Conservation (phyloP, 2,329 filamentous ascomycete genomes). For the Delphinella strobiligena region DNA sequence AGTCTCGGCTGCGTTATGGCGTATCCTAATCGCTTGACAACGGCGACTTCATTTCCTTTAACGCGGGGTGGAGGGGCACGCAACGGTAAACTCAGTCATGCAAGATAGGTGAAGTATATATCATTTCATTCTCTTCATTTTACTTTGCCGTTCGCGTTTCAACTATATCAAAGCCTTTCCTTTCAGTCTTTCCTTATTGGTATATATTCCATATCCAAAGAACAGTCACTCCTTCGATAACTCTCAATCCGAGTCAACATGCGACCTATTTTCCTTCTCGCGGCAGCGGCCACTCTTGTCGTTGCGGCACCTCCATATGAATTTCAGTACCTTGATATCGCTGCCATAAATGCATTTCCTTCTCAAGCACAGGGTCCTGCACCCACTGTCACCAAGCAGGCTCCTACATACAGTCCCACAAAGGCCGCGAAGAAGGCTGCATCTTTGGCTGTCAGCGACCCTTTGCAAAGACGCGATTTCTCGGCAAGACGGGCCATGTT, state of each 20-base stretch:
- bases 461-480: neutral
- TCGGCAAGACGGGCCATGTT: neutral
- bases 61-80: too few relatives aligned
- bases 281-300: slow-evolving; percentile 8
- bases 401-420: slow-evolving; percentile 7
- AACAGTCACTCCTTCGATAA: neutral
- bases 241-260: neutral
- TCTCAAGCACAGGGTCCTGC: slow-evolving; percentile 8
- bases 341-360: slow-evolving; percentile 10
- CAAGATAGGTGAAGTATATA: too few relatives aligned
- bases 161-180: too few relatives aligned
- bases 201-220: neutral
- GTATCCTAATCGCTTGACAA: too few relatives aligned
- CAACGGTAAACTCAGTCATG: too few relatives aligned
- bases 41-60: too few relatives aligned
- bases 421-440: slow-evolving; percentile 5
- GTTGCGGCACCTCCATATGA: slow-evolving; percentile 10
- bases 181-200: too few relatives aligned
- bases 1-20: too few relatives aligned
- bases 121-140: too few relatives aligned
- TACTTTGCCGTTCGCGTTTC: too few relatives aligned
- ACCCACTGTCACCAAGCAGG: slow-evolving; percentile 2
- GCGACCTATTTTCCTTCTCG: slow-evolving; percentile 8
- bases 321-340: slow-evolving; percentile 15
- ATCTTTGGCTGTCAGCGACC: neutral